Base-by-base conservation (phyloP, 441 rosid genomes). In the Populus hybrid region DNA sequence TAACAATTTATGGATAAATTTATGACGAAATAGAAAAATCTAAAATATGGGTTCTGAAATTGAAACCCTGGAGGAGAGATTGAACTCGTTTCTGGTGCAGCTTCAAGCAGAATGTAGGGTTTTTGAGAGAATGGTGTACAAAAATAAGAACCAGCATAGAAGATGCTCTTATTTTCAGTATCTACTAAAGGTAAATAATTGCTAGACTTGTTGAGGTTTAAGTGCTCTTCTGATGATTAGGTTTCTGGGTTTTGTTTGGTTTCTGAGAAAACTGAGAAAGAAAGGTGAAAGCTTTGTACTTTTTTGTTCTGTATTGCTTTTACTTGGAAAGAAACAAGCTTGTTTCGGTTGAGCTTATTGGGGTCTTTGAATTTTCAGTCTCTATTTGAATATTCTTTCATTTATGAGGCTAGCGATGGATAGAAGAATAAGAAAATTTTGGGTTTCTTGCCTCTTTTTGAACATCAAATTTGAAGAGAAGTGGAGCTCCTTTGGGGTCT, bases 101-200 rank as follows among this genome's bases (percentile, higher is more conserved):
- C 90, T 94, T 46, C 88, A 87, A 50, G 74, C 70, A 59, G 99
- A 94, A 79, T 73, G 80, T 40, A 91, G 86, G 8, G 81, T 94
- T 67, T 91, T 92, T 67, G 97, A 91, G 81, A 91, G 95, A 81
- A 86, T 95, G 59, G 89, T 91, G 73, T 90, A 95, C 86, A 94
- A 94, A 83, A 93, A 92, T 86, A 95, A 95, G 92, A 94, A 91
- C 57, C 99, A 95, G 85, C 99, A 93, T 63, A 84, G 98, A 30
- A 89, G 97, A 79, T 87, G 92, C 88, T 88, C 91, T 26, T 95
- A 92, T 82, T 93, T 95, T 79, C 94, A 94, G 82, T 90, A 85
- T 87, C 91, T 92, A 73, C 81, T 91, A 16, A 95, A 94, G 97
- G 98, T 91, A 81, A 76, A n/a, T 24, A 21, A 21, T n/a, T 21